phyloP scores from a whole-genome alignment of 257 asterid species.

The Anisodus acutangulus region DNA sequence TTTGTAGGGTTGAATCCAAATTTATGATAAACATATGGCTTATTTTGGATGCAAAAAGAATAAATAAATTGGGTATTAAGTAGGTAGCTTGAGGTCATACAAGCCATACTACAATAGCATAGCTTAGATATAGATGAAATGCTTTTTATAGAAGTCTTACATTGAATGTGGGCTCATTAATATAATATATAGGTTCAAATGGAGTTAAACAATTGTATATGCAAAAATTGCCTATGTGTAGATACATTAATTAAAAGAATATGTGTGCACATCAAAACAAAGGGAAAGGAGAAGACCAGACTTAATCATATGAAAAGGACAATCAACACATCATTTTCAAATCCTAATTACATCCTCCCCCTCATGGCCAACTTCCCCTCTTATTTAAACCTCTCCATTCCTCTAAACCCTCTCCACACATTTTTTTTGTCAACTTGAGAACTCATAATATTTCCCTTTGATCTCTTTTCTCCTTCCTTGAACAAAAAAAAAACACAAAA shows the following conservation, averaged over 20 bases:
- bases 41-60: constrained; percentile 10
- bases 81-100: constrained; percentile 17
- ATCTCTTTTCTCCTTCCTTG: not conserved
- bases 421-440: constrained; percentile 31
- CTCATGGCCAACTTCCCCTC: constrained; percentile 42
- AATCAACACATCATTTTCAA: constrained; percentile 48
- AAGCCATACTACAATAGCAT: not conserved
- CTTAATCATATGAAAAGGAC: constrained; percentile 48
- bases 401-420: constrained; percentile 80
- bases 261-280: constrained; percentile 24
- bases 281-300: not conserved
- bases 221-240: not conserved
- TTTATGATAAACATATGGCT: not conserved
- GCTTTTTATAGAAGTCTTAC: not conserved
- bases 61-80: not conserved
- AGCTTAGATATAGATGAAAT: not conserved
- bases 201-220: constrained; percentile 15
- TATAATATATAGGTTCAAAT: not conserved
- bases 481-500: not conserved
- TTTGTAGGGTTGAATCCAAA: constrained; percentile 11
- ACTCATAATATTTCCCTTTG: constrained; percentile 30
- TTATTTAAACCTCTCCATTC: constrained; percentile 67
- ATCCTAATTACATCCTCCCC: constrained; percentile 48
- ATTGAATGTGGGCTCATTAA: too few relatives aligned
- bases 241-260: constrained; percentile 25